These are phyloP conservation scores for Saturnispora kantuleensis DNA, from an alignment of 805 yeast species.

Conservation along the genomic window DNA sequence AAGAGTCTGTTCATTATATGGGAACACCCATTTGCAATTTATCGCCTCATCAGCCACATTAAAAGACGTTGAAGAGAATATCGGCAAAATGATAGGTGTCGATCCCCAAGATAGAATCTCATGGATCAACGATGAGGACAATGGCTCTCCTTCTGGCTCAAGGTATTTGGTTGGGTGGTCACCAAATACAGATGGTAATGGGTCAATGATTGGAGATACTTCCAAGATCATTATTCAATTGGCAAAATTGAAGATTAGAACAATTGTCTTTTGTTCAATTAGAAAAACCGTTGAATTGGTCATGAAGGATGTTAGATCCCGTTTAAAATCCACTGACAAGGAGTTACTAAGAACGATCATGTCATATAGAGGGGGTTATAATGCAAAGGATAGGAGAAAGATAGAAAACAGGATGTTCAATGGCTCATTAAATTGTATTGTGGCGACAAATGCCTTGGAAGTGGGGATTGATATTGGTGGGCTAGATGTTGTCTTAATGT, in stretches of 20 bases:
- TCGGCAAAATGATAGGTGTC: conserved; percentile 66
- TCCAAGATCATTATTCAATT: conserved; percentile 65
- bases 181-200: conserved; percentile 59
- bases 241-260: conserved; percentile 54
- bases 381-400: conserved; percentile 72
- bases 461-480: conserved; percentile 93
- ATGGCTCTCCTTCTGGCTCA: conserved; percentile 84
- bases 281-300: conserved; percentile 78
- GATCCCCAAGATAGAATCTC: conserved; percentile 33
- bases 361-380: conserved; percentile 94
- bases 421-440: conserved; percentile 75
- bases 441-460: conserved; percentile 93
- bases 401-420: conserved; percentile 87
- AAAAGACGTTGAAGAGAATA: conserved; percentile 60
- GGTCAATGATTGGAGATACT: conserved; percentile 64
- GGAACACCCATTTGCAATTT: conserved; percentile 48
- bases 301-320: conserved; percentile 71
- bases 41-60: conserved; percentile 94
- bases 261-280: conserved; percentile 85
- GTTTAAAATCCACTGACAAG: conserved; percentile 33
- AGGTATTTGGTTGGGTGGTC: conserved; percentile 76
- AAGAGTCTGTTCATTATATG: conserved; percentile 47
- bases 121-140: conserved; percentile 45
- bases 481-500: conserved; percentile 81
- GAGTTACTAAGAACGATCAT: conserved; percentile 55